These are phyloP conservation scores for Colletotrichum tropicale DNA, from an alignment of 2,329 filamentous ascomycete genomes.

Conservation along the genomic window DNA sequence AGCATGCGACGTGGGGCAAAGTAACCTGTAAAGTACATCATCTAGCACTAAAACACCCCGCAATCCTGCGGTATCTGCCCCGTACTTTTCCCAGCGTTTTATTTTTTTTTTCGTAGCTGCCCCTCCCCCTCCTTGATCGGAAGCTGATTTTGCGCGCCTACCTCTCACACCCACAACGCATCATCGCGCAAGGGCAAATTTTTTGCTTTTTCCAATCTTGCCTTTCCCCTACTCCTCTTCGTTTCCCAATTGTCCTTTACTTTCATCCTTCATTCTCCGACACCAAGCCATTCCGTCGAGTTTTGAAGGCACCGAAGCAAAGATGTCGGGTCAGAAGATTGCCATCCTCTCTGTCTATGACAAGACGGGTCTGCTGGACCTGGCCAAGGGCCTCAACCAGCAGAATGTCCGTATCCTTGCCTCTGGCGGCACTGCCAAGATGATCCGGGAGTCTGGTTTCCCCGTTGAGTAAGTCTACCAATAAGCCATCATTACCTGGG, in stretches of 20 bases:
- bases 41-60: neutral
- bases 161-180: slow-evolving; percentile 6
- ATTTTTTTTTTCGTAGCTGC: neutral
- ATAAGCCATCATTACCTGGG: neutral
- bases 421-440: slow-evolving; percentile 91
- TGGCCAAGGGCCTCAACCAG: slow-evolving; percentile 88
- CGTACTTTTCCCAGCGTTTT: neutral
- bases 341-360: slow-evolving; percentile 98
- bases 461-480: slow-evolving; percentile 79
- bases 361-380: slow-evolving; percentile 93
- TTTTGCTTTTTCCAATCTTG: neutral
- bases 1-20: slow-evolving; percentile 12
- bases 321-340: slow-evolving; percentile 55
- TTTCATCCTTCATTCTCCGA: neutral
- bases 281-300: neutral
- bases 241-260: neutral
- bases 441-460: slow-evolving; percentile 96
- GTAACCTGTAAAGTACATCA: slow-evolving; percentile 1
- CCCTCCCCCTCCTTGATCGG: slow-evolving; percentile 21
- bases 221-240: neutral
- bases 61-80: neutral
- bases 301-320: slow-evolving; percentile 23
- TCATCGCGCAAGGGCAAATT: slow-evolving; percentile 15
- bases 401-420: slow-evolving; percentile 92
- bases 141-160: slow-evolving; percentile 18